A percentile compares a stretch with the other conserved stretches of the same genome.
Conservation (phyloP, 345 rosid genomes). For the Euphorbia lathyris region DNA sequence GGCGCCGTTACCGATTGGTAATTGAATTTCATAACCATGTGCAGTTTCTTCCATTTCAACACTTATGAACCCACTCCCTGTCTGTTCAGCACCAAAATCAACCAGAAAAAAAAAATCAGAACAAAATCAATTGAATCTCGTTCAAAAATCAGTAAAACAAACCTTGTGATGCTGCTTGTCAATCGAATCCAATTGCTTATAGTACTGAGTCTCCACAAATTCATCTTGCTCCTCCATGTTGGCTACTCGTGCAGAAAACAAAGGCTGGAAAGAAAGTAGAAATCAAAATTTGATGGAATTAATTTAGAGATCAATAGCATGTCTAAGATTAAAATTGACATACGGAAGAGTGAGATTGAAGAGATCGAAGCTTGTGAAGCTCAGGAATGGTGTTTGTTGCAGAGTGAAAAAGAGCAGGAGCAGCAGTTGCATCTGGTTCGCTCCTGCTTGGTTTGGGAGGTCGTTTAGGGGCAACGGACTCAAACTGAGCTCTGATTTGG, state of each 20-base stretch:
- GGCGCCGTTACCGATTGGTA: no score
- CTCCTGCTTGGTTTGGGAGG: conserved; percentile 72
- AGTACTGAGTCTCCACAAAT: conserved; percentile 59
- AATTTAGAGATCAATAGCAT: no score
- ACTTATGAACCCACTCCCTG: no score
- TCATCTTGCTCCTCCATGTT: conserved; percentile 43
- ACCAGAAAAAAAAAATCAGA: not conserved
- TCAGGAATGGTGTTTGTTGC: conserved; percentile 41
- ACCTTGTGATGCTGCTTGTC: conserved; percentile 79
- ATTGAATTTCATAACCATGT: no score
- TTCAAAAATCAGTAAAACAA: not conserved
- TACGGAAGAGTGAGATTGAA: conserved; percentile 50
- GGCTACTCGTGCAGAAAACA: conserved; percentile 21
- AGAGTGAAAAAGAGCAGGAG: conserved; percentile 14
- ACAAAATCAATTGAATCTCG: not conserved
- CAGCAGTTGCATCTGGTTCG: conserved; percentile 37
- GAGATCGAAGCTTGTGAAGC: conserved; percentile 52
- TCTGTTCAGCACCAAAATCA: fast-evolving
- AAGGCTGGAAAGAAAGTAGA: conserved; percentile 39
- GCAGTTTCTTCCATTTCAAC: no score
- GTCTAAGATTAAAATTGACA: not conserved
- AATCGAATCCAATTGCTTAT: conserved; percentile 49
- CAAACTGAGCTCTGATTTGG: conserved; percentile 58
- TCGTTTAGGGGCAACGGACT: conserved; percentile 60
- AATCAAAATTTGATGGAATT: no score